These are phyloP conservation scores for Trichoderma sp. DNA, from an alignment of 2,329 filamentous ascomycete genomes.

Conservation along the genomic window DNA sequence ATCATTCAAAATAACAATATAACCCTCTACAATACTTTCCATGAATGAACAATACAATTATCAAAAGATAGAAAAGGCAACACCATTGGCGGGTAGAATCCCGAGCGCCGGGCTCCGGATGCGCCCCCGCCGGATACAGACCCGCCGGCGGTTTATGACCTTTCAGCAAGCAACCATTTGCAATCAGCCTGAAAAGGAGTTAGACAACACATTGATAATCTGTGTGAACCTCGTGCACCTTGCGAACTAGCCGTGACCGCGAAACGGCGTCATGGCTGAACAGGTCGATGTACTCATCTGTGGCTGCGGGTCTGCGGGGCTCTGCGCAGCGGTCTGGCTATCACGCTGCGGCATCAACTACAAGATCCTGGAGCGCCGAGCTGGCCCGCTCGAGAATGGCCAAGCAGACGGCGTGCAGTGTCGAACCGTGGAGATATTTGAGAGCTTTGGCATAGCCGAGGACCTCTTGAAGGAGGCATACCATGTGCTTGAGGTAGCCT, in stretches of 20 bases:
- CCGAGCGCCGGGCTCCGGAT: neutral
- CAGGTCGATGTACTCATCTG: constrained; percentile 11
- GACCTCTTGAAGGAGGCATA: constrained; percentile 3
- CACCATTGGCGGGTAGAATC: neutral
- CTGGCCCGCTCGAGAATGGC: neutral
- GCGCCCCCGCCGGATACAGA: neutral
- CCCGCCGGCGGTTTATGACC: neutral
- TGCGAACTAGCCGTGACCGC: neutral
- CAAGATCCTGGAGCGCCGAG: constrained; percentile 5
- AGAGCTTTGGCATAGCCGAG: neutral
- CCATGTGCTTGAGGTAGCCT: constrained; percentile 8
- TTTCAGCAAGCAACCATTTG: neutral
- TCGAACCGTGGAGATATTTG: constrained; percentile 1
- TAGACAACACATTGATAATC: neutral
- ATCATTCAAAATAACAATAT: neutral
- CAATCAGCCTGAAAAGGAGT: neutral
- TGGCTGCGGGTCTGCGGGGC: constrained; percentile 7
- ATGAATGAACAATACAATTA: neutral
- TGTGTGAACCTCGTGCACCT: neutral
- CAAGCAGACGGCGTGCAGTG: constrained; percentile 6
- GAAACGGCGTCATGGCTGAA: constrained; percentile 5
- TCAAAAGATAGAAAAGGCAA: neutral
- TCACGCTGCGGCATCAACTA: neutral
- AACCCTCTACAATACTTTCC: neutral
- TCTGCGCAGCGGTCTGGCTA: constrained; percentile 8